Conservation (phyloP, 345 rosid genomes). For the Durio zibethinus region DNA sequence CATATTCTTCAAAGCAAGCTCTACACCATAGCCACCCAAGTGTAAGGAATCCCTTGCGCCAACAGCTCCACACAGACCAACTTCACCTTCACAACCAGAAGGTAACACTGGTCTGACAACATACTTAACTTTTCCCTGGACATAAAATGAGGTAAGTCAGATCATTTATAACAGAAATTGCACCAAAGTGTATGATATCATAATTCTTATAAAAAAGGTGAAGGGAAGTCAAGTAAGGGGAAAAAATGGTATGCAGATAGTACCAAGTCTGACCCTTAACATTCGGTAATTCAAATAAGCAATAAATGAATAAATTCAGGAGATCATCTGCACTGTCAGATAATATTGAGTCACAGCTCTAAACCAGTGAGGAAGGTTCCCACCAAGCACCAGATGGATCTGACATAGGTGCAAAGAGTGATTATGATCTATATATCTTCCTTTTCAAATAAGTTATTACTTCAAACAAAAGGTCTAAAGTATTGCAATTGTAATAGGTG, state of each 20-base stretch:
- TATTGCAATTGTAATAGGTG: background rate
- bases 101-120: constrained; percentile 93
- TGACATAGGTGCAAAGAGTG: background rate
- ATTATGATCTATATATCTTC: background rate
- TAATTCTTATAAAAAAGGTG: background rate
- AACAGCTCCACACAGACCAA: constrained; percentile 75
- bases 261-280: background rate
- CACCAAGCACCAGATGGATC: background rate
- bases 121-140: constrained; percentile 82
- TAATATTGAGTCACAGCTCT: background rate
- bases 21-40: constrained; percentile 98
- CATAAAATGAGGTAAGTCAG: constrained; percentile 17
- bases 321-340: background rate
- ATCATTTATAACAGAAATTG: constrained; percentile 25
- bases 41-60: constrained; percentile 70
- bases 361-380: background rate
- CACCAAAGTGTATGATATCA: background rate
- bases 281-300: background rate
- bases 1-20: constrained; percentile 99
- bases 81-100: constrained; percentile 72
- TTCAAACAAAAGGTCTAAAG: background rate
- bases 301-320: background rate
- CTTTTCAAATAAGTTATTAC: background rate
- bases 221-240: background rate
- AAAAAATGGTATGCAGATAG: background rate